These are phyloP conservation scores for Fusarium cyanostomum DNA, from an alignment of 2,329 filamentous ascomycete species.

Conservation along the genomic window DNA sequence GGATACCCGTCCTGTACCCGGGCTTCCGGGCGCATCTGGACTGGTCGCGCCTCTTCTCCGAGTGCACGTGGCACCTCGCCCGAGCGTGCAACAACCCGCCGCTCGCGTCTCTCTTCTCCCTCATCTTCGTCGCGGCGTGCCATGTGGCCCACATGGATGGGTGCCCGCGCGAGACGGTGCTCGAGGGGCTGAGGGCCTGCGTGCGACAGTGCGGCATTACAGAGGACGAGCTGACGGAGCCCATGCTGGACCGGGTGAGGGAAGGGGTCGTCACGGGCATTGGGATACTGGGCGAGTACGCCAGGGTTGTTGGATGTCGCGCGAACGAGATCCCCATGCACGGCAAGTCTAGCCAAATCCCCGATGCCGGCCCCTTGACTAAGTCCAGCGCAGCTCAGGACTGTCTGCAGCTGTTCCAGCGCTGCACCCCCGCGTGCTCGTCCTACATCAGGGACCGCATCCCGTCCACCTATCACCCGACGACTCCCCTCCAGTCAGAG, in stretches of 20 bases:
- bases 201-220: slow-evolving; percentile 12
- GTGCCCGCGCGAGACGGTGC: slow-evolving; percentile 5
- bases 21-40: neutral
- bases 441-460: slow-evolving; percentile 3
- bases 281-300: slow-evolving; percentile 13
- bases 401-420: slow-evolving; percentile 18
- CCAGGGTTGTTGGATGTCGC: slow-evolving; percentile 12
- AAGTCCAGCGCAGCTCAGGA: slow-evolving; percentile 3
- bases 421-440: slow-evolving; percentile 5
- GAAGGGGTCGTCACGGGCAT: slow-evolving; percentile 19
- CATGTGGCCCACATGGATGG: slow-evolving; percentile 15
- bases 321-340: slow-evolving; percentile 30
- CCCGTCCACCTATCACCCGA: slow-evolving; percentile 10
- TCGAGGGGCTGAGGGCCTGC: slow-evolving; percentile 2
- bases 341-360: slow-evolving; percentile 3
- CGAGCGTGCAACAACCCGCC: neutral
- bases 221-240: slow-evolving; percentile 10
- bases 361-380: neutral
- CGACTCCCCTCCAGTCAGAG: slow-evolving; percentile 9
- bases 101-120: slow-evolving; percentile 21
- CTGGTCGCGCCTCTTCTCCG: slow-evolving; percentile 14
- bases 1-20: slow-evolving; percentile 4
- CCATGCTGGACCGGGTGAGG: slow-evolving; percentile 13
- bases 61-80: slow-evolving; percentile 14
- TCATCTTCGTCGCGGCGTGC: slow-evolving; percentile 23